phyloP scores from a whole-genome alignment of 1,139 yeast species.

The Geotrichum klebahnii region DNA sequence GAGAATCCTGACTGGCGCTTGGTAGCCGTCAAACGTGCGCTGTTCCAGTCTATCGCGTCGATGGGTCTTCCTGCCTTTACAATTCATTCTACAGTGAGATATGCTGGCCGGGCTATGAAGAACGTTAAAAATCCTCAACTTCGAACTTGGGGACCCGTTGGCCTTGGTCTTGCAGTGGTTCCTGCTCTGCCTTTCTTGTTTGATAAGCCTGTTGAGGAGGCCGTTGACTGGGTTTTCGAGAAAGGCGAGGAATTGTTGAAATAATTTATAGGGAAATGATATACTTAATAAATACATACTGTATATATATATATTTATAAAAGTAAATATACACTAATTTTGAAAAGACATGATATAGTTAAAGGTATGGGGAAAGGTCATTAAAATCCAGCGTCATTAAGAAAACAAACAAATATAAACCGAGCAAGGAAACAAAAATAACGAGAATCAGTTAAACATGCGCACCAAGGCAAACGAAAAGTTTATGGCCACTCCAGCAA shows the following conservation, averaged over 20 bases:
- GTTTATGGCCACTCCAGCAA: constrained; percentile 38
- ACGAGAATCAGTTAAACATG: constrained; percentile 25
- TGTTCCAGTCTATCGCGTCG: constrained; percentile 76
- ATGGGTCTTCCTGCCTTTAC: constrained; percentile 89
- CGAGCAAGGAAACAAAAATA: background rate
- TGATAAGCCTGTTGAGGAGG: constrained; percentile 78
- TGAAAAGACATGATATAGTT: background rate
- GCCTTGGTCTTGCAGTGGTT: constrained; percentile 68
- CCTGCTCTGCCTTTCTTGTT: constrained; percentile 74
- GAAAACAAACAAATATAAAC: background rate
- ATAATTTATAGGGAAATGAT: constrained; percentile 5
- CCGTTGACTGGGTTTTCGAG: constrained; percentile 60
- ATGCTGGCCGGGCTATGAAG: constrained; percentile 52
- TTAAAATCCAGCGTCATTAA: background rate
- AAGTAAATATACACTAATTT: background rate
- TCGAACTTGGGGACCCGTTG: constrained; percentile 72
- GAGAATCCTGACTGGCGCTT: constrained; percentile 58
- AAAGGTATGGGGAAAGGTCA: background rate
- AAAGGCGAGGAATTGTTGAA: constrained; percentile 46
- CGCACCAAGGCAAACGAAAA: constrained; percentile 36
- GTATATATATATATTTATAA: background rate
- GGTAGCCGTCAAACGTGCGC: constrained; percentile 62
- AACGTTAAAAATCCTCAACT: constrained; percentile 50
- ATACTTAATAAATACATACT: background rate
- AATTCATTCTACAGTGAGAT: constrained; percentile 72